phyloP scores from a whole-genome alignment of 108 stramenopile genomes.

The Thalassiosira profunda region DNA sequence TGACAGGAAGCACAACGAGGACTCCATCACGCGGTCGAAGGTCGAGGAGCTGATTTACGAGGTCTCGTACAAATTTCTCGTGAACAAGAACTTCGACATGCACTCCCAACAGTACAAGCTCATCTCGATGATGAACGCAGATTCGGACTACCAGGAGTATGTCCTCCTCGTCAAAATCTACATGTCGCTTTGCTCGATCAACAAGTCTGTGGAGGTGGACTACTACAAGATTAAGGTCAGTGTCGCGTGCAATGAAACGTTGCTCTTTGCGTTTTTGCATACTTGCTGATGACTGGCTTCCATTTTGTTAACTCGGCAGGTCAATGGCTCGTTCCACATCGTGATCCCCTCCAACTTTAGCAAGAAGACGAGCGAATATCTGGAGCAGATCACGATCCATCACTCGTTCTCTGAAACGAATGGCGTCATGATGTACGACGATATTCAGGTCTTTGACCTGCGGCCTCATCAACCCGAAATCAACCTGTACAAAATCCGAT shows the following conservation, averaged over 20 bases:
- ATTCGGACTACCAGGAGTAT: conserved; percentile 58
- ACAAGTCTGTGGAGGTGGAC: conserved; percentile 66
- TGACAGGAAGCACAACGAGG: conserved; percentile 43
- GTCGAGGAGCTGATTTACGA: conserved; percentile 56
- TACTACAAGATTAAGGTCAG: conserved; percentile 52
- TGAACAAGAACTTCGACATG: conserved; percentile 55
- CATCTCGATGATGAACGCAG: conserved; percentile 52
- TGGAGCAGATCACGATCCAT: conserved; percentile 43
- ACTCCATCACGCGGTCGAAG: conserved; percentile 51
- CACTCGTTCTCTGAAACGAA: conserved; percentile 54
- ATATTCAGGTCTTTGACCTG: conserved; percentile 54
- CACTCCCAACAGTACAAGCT: conserved; percentile 47
- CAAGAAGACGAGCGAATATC: conserved; percentile 52
- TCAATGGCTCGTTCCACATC: conserved; percentile 48
- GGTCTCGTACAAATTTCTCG: conserved; percentile 58
- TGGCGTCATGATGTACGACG: conserved; percentile 58
- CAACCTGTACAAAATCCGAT: conserved; percentile 48
- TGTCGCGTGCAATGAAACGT: not conserved
- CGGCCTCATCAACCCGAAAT: conserved; percentile 62
- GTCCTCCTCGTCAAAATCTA: conserved; percentile 60
- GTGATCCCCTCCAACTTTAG: conserved; percentile 56
- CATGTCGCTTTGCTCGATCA: conserved; percentile 60
- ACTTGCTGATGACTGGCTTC: no score
- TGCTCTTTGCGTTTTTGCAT: not conserved
- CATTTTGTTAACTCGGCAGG: not conserved